Conservation (phyloP, 352 stramenopile genomes). For the Heterotrichella gracilis region DNA sequence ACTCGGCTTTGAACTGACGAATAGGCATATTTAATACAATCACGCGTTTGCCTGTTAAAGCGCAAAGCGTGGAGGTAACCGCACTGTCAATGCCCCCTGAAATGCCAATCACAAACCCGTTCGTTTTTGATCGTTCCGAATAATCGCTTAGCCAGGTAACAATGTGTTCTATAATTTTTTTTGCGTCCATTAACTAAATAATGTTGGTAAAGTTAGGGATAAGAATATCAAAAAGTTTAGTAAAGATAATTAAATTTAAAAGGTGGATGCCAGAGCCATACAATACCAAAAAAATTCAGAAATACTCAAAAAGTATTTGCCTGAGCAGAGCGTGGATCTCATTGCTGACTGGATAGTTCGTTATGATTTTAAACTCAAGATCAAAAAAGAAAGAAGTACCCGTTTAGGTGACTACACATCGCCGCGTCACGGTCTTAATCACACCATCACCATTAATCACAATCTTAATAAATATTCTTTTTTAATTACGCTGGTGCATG, state of each 20-base stretch:
- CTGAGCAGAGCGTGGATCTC: not conserved
- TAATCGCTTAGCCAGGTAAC: not conserved
- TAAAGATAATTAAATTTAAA: constrained; percentile 11
- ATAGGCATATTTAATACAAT: not conserved
- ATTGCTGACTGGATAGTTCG: not conserved
- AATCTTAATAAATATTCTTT: constrained; percentile 7
- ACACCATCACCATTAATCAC: constrained; percentile 8
- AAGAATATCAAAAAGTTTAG: not conserved
- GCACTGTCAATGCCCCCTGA: not conserved
- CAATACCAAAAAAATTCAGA: constrained; percentile 8
- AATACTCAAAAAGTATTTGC: not conserved
- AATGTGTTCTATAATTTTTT: not conserved
- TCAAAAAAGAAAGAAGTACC: not conserved
- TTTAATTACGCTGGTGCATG: not conserved
- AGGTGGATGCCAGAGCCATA: not conserved
- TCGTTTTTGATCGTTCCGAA: not conserved
- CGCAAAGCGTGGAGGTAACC: not conserved
- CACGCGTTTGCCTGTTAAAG: not conserved
- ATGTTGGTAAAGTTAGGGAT: not conserved
- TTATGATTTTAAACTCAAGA: not conserved
- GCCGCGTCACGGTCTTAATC: not conserved
- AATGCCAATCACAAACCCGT: not conserved
- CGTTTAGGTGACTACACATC: not conserved
- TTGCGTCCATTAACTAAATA: not conserved
- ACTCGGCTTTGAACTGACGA: not conserved